These are phyloP conservation scores for Catharanthus roseus DNA, from an alignment of 257 asterid species.

Conservation along the genomic window DNA sequence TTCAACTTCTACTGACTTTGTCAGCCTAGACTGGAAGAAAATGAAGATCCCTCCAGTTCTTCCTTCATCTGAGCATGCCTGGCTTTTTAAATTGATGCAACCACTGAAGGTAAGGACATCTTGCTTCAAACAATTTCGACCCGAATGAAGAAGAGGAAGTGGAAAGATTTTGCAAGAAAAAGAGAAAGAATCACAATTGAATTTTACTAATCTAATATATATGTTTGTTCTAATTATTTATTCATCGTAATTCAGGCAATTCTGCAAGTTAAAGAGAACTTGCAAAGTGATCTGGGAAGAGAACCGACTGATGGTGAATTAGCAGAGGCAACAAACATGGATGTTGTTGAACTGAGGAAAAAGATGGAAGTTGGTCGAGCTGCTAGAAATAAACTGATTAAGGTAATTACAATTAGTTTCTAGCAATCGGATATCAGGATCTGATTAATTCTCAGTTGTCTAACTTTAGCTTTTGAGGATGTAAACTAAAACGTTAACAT, in stretches of 20 bases:
- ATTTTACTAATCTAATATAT: neutral
- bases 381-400: slow-evolving; percentile 84
- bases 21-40: slow-evolving; percentile 74
- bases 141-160: neutral
- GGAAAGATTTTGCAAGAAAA: neutral
- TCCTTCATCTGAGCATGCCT: slow-evolving; percentile 65
- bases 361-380: slow-evolving; percentile 76
- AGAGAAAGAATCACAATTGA: neutral
- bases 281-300: slow-evolving; percentile 58
- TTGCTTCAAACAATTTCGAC: neutral
- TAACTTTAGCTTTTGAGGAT: neutral
- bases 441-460: neutral
- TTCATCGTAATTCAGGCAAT: slow-evolving; percentile 41
- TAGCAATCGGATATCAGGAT: neutral
- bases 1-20: slow-evolving; percentile 49
- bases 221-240: slow-evolving; percentile 1
- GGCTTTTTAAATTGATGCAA: slow-evolving; percentile 80
- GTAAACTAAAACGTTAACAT: neutral
- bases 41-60: slow-evolving; percentile 89
- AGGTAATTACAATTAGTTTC: slow-evolving; percentile 35
- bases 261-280: slow-evolving; percentile 51
- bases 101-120: slow-evolving; percentile 66
- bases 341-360: slow-evolving; percentile 43
- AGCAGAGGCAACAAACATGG: slow-evolving; percentile 51
- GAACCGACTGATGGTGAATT: slow-evolving; percentile 58